A percentile compares a stretch with the other conserved stretches of the same genome.
phyloP scores from a whole-genome alignment of 2,329 filamentous ascomycete genomes.

The Sordariomycetes sp. region DNA sequence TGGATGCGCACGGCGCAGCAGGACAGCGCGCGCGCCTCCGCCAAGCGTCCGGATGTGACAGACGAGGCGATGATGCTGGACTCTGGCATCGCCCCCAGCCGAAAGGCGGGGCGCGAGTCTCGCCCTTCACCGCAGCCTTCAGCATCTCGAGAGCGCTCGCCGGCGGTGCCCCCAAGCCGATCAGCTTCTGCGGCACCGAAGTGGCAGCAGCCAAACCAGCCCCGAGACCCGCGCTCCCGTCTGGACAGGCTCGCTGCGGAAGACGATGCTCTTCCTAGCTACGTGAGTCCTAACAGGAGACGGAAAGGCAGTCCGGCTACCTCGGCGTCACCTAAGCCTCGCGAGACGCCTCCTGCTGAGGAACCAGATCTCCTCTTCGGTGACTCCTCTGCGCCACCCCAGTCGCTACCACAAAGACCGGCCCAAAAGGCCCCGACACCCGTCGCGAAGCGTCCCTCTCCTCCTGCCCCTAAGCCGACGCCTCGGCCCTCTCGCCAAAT shows the following conservation, averaged over 20 bases:
- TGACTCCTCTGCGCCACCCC: slow-evolving; percentile 13
- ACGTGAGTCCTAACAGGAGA: slow-evolving; percentile 74
- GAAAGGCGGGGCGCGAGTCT: not conserved
- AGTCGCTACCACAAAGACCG: slow-evolving; percentile 21
- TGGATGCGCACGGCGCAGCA: slow-evolving; percentile 78
- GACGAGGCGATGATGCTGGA: slow-evolving; percentile 75
- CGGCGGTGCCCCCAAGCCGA: slow-evolving; percentile 20
- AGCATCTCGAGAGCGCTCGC: slow-evolving; percentile 30
- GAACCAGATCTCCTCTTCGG: slow-evolving; percentile 54
- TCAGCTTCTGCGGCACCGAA: slow-evolving; percentile 35
- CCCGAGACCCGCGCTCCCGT: slow-evolving; percentile 24
- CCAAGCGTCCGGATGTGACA: slow-evolving; percentile 32
- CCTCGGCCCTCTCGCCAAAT: slow-evolving; percentile 41
- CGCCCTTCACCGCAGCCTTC: not conserved
- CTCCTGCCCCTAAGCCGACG: slow-evolving; percentile 24
- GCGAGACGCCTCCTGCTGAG: slow-evolving; percentile 24
- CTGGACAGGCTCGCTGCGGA: slow-evolving; percentile 63
- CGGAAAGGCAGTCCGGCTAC: slow-evolving; percentile 50
- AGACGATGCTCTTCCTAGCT: slow-evolving; percentile 69
- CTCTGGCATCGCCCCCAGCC: slow-evolving; percentile 22
- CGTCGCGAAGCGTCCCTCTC: slow-evolving; percentile 15
- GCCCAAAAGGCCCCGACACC: slow-evolving; percentile 17
- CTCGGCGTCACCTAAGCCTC: slow-evolving; percentile 16
- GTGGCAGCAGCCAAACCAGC: slow-evolving; percentile 37
- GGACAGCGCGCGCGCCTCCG: slow-evolving; percentile 20